Evolutionary conservation across 257 asterid species (phyloP), one percentile per base, ranked within the genome.

Genomic region (Thymus quinquecostatus): DNA sequence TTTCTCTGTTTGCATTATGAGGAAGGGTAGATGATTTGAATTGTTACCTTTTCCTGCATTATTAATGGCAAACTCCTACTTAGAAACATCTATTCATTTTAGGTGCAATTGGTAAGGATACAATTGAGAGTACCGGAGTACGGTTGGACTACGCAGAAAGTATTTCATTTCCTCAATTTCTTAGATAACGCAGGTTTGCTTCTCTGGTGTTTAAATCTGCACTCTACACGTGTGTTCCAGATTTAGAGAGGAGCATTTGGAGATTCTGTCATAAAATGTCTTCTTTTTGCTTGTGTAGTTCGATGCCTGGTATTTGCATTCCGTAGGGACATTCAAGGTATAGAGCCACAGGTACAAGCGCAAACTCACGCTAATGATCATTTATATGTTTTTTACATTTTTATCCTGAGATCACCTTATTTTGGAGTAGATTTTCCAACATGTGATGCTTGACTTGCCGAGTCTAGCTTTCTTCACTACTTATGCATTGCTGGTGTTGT

Each of bases 71-170:
- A 12, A 49, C 6, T 49, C 65, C 65, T 56, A 5, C 27, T 67
- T 51, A 38, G 6, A 41, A 32, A 63, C 6, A 40, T 61, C 36
- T 49, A 14, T 65, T 60, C 56, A 8, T 72, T 47, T 59, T 79
- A 92, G 98, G 87, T 92, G 61, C 98, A 92, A 90, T 81, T 90
- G 82, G 81, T 87, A 75, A 93, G 98, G 65, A 92, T 92, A 80
- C 98, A 92, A 74, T 67, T 86, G 81, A 90, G 98, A 87, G 97
- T 92, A 53, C 98, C 98, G 0, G 98, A 92, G 77, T 92, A 89
- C 71, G 99, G 99, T 58, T 94, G 99, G 99, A 94, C 99, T 54
- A 94, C 99, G 3, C 99, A 94, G 77, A 94, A 94, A 87, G 99
- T 94, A 71, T 94, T 94, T 79, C 99, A 91, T 78, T 92, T 92